phyloP scores from a whole-genome alignment of 148 eudicot genomes.

The Pharnaceum exiguum region DNA sequence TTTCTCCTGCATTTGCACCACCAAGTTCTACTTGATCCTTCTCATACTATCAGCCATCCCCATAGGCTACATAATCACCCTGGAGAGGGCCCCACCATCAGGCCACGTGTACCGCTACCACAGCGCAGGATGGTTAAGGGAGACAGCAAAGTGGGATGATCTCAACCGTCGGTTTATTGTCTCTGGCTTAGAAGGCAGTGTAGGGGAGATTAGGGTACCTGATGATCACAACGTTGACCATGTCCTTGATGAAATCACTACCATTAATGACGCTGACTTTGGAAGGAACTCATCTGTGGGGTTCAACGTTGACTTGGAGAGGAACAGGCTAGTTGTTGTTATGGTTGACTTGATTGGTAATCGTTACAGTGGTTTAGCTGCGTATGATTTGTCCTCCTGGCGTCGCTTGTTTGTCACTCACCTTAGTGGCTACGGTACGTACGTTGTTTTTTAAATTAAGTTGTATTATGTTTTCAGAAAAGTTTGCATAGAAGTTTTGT shows the following conservation, averaged over 20 bases:
- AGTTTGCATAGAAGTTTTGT: no score
- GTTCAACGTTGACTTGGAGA: constrained; percentile 41
- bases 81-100: constrained; percentile 42
- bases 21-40: constrained; percentile 39
- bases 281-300: constrained; percentile 66
- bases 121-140: constrained; percentile 68
- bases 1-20: constrained; percentile 33
- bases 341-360: constrained; percentile 57
- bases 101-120: constrained; percentile 61
- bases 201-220: constrained; percentile 46
- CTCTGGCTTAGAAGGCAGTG: constrained; percentile 70
- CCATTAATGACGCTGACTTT: constrained; percentile 44
- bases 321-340: constrained; percentile 64
- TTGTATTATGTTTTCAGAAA: no score
- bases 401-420: constrained; percentile 58
- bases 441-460: not conserved
- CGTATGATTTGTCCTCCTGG: constrained; percentile 77
- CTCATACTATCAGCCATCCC: constrained; percentile 72
- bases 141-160: constrained; percentile 72
- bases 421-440: constrained; percentile 60
- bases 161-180: constrained; percentile 64
- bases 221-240: constrained; percentile 15
- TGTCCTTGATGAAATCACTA: constrained; percentile 42
- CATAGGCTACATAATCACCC: constrained; percentile 46
- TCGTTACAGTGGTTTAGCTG: constrained; percentile 66